Evolutionary conservation across 2,329 filamentous ascomycete species (phyloP).

Genomic region (Alternaria postmessia): DNA sequence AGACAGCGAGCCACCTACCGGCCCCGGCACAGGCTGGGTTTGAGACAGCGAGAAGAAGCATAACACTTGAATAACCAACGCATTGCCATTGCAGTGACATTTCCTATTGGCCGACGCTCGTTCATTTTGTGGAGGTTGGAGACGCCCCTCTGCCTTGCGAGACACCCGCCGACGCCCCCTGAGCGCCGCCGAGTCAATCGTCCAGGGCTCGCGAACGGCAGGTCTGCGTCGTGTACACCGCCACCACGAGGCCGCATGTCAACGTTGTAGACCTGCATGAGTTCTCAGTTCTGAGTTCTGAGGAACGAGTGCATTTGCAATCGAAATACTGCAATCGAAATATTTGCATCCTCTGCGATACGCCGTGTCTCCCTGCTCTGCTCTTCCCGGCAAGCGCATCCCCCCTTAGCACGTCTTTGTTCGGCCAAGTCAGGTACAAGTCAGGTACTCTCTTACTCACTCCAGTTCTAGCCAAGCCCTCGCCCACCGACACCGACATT

Average conservation of each 20-base stretch:
- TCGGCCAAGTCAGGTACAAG: not conserved
- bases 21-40: conserved; percentile 26
- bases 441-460: not conserved
- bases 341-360: conserved; percentile 2
- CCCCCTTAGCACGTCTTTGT: not conserved
- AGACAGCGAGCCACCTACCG: conserved; percentile 27
- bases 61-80: conserved; percentile 21
- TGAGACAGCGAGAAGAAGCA: conserved; percentile 24
- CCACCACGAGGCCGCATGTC: conserved; percentile 26
- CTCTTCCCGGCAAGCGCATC: not conserved
- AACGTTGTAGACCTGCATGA: conserved; percentile 23
- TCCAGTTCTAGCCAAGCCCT: not conserved
- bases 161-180: conserved; percentile 25
- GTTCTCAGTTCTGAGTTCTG: conserved; percentile 9
- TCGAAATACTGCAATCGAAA: not conserved
- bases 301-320: not conserved
- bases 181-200: conserved; percentile 24
- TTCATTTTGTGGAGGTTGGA: conserved; percentile 14
- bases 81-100: conserved; percentile 13
- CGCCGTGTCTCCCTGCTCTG: not conserved
- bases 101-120: conserved; percentile 24
- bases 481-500: conserved; percentile 20
- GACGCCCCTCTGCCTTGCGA: conserved; percentile 23
- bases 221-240: conserved; percentile 17
- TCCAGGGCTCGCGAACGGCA: conserved; percentile 33